phyloP scores from a whole-genome alignment of 257 asterid species.

The Schizonepeta tenuifolia region DNA sequence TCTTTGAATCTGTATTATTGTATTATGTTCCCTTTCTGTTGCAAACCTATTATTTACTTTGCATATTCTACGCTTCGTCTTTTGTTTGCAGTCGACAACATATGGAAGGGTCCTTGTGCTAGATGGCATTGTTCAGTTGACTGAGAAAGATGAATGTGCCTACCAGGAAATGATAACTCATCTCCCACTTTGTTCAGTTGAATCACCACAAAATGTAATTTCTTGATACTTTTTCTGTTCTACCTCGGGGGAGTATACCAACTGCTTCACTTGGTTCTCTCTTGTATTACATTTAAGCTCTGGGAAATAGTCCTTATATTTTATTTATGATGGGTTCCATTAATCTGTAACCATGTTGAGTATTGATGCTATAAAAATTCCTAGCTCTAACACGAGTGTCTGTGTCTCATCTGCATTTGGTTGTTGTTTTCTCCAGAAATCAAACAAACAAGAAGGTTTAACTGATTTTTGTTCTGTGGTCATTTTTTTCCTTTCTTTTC shows the following conservation, averaged over 20 bases:
- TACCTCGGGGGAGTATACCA: background rate
- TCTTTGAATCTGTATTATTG: conserved; percentile 25
- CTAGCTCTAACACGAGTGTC: background rate
- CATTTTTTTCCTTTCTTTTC: background rate
- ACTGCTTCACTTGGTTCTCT: too few relatives aligned
- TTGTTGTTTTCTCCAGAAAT: background rate
- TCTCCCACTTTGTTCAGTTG: conserved; percentile 93
- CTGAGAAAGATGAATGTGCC: conserved; percentile 98
- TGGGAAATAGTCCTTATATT: conserved; percentile 12
- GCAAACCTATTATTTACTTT: conserved; percentile 8
- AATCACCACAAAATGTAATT: conserved; percentile 78
- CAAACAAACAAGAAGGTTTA: background rate
- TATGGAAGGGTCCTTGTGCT: conserved; percentile 95
- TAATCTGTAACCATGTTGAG: background rate
- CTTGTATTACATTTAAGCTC: background rate
- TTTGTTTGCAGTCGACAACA: conserved; percentile 62
- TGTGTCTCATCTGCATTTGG: conserved; percentile 13
- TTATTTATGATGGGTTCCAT: conserved; percentile 4
- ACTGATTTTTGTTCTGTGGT: conserved; percentile 1
- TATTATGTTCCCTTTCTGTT: conserved; percentile 2
- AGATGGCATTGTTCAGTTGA: conserved; percentile 97
- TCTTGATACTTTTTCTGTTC: conserved; percentile 12
- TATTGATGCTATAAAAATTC: background rate
- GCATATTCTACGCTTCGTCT: background rate
- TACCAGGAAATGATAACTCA: conserved; percentile 99